Conservation (phyloP, 106 monocot genomes). For the Posidonia australis region DNA sequence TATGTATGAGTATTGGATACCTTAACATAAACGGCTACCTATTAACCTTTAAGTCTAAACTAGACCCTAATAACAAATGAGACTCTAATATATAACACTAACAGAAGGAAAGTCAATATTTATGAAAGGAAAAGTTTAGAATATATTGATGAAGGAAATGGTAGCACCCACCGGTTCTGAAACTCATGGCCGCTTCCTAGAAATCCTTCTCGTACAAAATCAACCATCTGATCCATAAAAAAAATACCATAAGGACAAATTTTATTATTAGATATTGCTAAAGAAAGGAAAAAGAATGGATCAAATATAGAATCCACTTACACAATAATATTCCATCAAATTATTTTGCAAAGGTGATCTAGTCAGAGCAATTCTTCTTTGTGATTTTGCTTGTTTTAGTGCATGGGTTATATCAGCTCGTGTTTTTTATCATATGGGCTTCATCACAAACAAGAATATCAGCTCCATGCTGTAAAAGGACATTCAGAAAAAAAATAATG, state of each 20-base stretch:
- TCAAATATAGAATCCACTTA: constrained; percentile 26
- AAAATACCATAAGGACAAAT: neutral
- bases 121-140: neutral
- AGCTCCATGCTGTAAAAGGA: constrained; percentile 50
- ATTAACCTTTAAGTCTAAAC: too few species aligned
- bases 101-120: neutral
- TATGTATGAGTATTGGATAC: too few species aligned
- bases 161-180: constrained; percentile 67
- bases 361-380: constrained; percentile 93
- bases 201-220: constrained; percentile 98
- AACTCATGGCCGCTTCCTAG: constrained; percentile 93
- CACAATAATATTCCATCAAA: constrained; percentile 99
- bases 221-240: constrained; percentile 75
- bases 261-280: neutral
- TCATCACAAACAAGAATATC: constrained; percentile 97
- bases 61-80: too few species aligned
- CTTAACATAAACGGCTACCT: too few species aligned
- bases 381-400: constrained; percentile 82
- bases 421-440: constrained; percentile 98
- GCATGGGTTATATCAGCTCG: constrained; percentile 78
- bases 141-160: neutral
- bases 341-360: constrained; percentile 99
- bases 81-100: too few species aligned
- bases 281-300: neutral
- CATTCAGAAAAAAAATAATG: neutral